A percentile compares a stretch with the other conserved stretches of the same genome.
phyloP scores from a whole-genome alignment of 495 filamentous ascomycete genomes.

The Xylaria telfairii region DNA sequence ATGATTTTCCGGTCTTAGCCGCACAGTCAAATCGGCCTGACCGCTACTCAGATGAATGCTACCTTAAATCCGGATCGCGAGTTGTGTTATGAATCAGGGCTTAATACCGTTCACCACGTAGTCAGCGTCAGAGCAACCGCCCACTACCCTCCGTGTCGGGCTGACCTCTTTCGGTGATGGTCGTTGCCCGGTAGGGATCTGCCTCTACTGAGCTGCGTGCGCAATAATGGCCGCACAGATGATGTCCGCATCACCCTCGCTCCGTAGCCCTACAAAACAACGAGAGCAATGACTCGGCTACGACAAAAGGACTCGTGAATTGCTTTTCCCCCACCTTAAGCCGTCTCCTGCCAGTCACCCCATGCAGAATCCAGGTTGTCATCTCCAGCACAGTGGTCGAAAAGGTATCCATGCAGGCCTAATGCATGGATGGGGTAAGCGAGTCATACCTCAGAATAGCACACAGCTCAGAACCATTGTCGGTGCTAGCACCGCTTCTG shows the following conservation, averaged over 20 bases:
- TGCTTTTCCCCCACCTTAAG: slow-evolving; percentile 15
- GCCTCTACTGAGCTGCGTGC: background rate
- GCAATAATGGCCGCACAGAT: background rate
- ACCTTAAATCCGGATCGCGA: background rate
- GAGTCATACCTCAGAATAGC: slow-evolving; percentile 22
- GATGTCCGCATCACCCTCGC: background rate
- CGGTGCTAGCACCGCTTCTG: slow-evolving; percentile 11
- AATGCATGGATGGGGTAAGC: slow-evolving; percentile 13
- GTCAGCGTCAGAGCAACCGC: background rate
- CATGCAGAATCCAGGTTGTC: background rate
- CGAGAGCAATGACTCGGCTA: background rate
- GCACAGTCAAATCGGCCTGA: background rate
- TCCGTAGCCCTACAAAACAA: background rate
- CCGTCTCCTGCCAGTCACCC: slow-evolving; percentile 1
- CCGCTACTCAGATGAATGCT: background rate
- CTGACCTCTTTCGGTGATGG: background rate
- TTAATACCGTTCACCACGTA: background rate
- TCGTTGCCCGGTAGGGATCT: background rate
- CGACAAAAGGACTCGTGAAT: background rate
- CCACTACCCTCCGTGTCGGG: background rate
- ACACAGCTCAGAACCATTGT: background rate
- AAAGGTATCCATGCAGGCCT: slow-evolving; percentile 15
- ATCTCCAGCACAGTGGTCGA: slow-evolving; percentile 15
- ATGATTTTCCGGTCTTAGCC: background rate
- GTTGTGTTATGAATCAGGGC: background rate